Conservation (phyloP, 2,329 filamentous ascomycete genomes). For the Cytospora schulzeri region DNA sequence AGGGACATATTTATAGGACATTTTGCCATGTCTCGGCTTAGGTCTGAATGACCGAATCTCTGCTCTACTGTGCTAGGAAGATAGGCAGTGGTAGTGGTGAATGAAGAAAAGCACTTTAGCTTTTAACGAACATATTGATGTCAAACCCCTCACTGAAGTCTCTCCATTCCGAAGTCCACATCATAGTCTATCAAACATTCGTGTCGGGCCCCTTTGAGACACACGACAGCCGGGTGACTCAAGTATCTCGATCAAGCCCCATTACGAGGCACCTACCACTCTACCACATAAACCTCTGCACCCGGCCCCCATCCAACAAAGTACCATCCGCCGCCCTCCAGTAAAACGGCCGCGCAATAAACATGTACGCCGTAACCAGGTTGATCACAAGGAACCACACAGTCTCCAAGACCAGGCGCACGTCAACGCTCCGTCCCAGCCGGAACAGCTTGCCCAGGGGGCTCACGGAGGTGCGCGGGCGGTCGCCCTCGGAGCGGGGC, state of each 20-base stretch:
- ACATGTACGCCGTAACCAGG: conserved; percentile 67
- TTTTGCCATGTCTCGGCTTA: not conserved
- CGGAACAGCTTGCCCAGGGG: conserved; percentile 14
- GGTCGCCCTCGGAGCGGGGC: conserved; percentile 8
- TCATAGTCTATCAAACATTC: not conserved
- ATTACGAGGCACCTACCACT: not conserved
- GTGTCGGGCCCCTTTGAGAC: not conserved
- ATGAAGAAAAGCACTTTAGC: conserved; percentile 17
- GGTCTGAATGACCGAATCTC: conserved; percentile 1
- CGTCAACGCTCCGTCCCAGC: conserved; percentile 39
- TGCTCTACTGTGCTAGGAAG: conserved; percentile 7
- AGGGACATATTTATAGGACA: conserved; percentile 16
- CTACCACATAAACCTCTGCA: conserved; percentile 85
- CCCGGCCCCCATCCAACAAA: conserved; percentile 54
- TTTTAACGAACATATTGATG: not conserved
- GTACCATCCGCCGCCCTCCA: conserved; percentile 61
- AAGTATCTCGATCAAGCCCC: not conserved
- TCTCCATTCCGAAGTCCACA: not conserved
- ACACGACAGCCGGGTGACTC: not conserved
- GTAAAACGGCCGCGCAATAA: conserved; percentile 66
- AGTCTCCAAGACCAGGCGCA: conserved; percentile 63
- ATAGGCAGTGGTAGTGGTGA: not conserved
- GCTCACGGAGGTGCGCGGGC: conserved; percentile 7
- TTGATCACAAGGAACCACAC: conserved; percentile 70
- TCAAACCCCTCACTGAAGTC: too few species aligned